Evolutionary conservation across 2,329 filamentous ascomycete genomes (phyloP), one percentile per base, ranked within the genome.

Genomic region (Pyrenochaeta sp.): DNA sequence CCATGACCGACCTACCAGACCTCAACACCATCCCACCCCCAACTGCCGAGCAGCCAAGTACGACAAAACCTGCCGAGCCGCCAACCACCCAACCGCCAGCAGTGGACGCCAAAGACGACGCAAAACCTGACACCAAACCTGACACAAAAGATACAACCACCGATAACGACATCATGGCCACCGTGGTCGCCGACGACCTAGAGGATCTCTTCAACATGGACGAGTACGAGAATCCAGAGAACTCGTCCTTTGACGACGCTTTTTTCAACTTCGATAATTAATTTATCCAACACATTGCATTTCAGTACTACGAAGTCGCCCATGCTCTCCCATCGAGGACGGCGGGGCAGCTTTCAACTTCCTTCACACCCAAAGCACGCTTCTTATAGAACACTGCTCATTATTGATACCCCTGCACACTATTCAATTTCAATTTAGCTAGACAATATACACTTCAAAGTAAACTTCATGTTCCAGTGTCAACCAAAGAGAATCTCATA

Each of bases 191-290:
- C 0, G 67, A 75, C 44, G 61, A 72, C 33, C 58, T 75, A 5
- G 70, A 75, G 7, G 73, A 74, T 21, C 61, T 75, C 3, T 75
- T 75, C 59, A 68, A 72, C 46, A 56, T 73, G 48, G 73, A 74
- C 43, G 65, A 69, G 35, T 71, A 73, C 41, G 66, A 66, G 29
- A 71, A 73, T 31, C 64, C 67, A 0, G 72, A 73, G 42, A 62
- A 60, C 12, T 73, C 70, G 3, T 66, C 74, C 15, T 77, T 78
- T 51, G 71, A 77, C 46, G 71, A 76, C 37, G 75, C 73, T 3
- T 76, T 75, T 47, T 75, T 75, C 58, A 70, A 72, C 10, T 72
- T 73, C 30, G 71, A 67, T 10, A 61, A 66, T 7, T 37, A 46
- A 23, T 10, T n/a, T 30, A 30, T 46, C 46, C 2, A 36, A 60